phyloP scores from a whole-genome alignment of 73 alveolate species.

The Tetrahymena thermophila region DNA sequence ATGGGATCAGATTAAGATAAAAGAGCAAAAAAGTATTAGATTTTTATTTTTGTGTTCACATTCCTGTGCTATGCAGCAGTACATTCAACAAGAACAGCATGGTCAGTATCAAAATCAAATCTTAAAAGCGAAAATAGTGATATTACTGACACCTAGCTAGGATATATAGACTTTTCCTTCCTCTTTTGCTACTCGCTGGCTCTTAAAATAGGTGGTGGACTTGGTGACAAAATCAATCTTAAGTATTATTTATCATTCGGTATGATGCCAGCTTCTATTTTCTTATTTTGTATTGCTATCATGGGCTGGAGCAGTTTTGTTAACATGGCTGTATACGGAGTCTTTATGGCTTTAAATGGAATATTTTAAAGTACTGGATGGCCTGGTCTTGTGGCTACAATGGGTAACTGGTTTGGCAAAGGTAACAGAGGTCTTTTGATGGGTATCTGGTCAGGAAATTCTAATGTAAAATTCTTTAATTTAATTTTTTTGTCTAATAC shows the following conservation, averaged over 20 bases:
- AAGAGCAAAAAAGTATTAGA: not conserved
- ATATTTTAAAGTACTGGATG: constrained; percentile 1
- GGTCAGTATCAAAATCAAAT: not conserved
- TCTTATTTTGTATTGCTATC: not conserved
- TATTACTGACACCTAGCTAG: not conserved
- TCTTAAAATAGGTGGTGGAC: not conserved
- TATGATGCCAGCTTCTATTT: not conserved
- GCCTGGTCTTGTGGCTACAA: constrained; percentile 21
- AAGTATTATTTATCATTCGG: not conserved
- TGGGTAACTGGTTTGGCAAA: constrained; percentile 42
- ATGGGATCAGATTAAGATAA: not conserved
- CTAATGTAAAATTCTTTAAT: constrained; percentile 3
- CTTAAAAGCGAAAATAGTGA: not conserved
- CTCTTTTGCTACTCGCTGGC: not conserved
- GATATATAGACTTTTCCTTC: not conserved
- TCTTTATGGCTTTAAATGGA: constrained; percentile 23
- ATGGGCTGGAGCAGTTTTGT: not conserved
- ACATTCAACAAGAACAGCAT: not conserved
- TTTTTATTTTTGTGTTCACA: not conserved
- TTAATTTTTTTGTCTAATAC: not conserved
- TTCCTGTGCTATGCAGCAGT: not conserved
- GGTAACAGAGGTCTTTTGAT: constrained; percentile 14
- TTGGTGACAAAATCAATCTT: not conserved
- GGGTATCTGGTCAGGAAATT: constrained; percentile 40
- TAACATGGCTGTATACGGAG: not conserved